A percentile compares a stretch with the other conserved stretches of the same genome.
Evolutionary conservation across 148 eudicot species (phyloP).

Genomic region (Pouteria glomerata): DNA sequence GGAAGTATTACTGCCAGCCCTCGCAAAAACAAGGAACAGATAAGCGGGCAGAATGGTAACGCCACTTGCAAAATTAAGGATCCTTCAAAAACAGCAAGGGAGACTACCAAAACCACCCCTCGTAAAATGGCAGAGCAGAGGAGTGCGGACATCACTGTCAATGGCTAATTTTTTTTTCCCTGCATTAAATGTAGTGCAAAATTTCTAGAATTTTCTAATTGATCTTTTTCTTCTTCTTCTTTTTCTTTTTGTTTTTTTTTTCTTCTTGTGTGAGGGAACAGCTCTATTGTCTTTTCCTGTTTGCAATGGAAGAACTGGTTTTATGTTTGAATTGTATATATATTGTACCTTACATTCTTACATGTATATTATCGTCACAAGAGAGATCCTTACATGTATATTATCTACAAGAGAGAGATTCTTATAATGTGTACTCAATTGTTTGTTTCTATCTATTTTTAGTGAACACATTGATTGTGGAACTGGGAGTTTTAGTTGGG

Average conservation of each 20-base stretch:
- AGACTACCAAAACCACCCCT: conserved; percentile 30
- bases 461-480: too few relatives aligned
- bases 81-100: conserved; percentile 32
- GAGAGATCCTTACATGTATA: conserved; percentile 22
- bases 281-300: conserved; percentile 2
- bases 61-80: conserved; percentile 23
- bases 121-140: conserved; percentile 35
- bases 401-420: too few relatives aligned
- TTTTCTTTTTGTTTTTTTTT: too few relatives aligned
- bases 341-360: conserved; percentile 38
- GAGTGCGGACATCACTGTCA: conserved; percentile 46
- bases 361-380: conserved; percentile 27
- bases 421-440: conserved; percentile 5
- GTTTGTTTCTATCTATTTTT: background rate
- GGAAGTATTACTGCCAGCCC: conserved; percentile 31
- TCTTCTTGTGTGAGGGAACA: too few relatives aligned
- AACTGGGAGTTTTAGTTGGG: too few relatives aligned
- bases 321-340: conserved; percentile 31
- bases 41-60: conserved; percentile 9
- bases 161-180: conserved; percentile 17
- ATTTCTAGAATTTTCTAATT: conserved; percentile 16
- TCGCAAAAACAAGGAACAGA: conserved; percentile 43
- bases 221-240: conserved; percentile 7
- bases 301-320: conserved; percentile 13
- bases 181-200: conserved; percentile 7